Base-by-base conservation (phyloP, 108 stramenopile species). In the Pseudonitzschia multiseries region DNA sequence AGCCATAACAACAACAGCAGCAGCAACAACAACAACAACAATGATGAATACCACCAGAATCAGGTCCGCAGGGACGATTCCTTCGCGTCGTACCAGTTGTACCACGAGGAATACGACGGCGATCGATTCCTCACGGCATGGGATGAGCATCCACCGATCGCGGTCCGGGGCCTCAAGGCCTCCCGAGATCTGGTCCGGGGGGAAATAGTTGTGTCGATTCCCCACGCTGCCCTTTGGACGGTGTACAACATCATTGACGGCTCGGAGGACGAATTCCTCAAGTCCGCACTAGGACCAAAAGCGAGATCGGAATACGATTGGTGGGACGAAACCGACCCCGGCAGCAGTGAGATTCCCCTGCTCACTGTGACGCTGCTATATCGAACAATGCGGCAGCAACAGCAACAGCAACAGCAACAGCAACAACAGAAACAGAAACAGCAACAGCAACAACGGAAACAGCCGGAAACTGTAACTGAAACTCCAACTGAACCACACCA, bases 161-260 rank as follows among this genome's bases (percentile, higher is more conserved):
- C 67, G 2, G 87, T 91, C 21, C 79, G 93, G 62, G 93, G 93
- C 31, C 62, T 94, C 59, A 87, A 86, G 24, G 93, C 93, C 27
- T 76, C 82, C 46, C 73, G 74, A 48, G 75, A 87, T 40, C 20
- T 31, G 18, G 86, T 93, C 46, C 18, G 69, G 46, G 93, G 93
- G 20, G 89, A 91, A 57, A 64, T 87, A 26, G 76, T 94, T 46
- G 80, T 94, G 26, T 83, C 79, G 28, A 90, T 94, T 69, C 93
- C 93, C 8, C 65, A 87, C 28, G 60, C 79, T 36, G 83, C 87
- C 1, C 63, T 94, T 57, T 81, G 91, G 67, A 87, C 89, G 20
- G 73, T 94, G 20, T 67, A 81, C 41, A 89, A 89, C 0, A 82
- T 84, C 1, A 92, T 94, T 63, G 93, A 94, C 74, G 75, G 82